Percentiles rank a stretch among this genome's conserved stretches.
Evolutionary conservation across 345 rosid genomes (phyloP).

Genomic region (Eucalyptus sp.): DNA sequence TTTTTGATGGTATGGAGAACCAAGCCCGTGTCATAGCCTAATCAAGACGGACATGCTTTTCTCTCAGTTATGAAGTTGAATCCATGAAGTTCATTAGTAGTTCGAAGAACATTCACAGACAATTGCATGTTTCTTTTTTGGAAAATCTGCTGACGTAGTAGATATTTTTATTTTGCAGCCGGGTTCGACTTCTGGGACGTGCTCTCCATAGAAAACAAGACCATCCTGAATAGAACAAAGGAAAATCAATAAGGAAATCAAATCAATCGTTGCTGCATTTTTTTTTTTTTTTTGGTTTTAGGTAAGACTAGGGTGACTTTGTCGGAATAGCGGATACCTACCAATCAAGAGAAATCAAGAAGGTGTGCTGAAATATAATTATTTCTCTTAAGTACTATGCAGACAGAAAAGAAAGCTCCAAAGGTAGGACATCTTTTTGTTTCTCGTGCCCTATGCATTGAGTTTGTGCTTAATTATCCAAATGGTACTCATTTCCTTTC

Average conservation of each 20-base stretch:
- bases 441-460: background rate
- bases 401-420: background rate
- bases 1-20: background rate
- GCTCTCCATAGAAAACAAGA: slow-evolving; percentile 1
- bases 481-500: background rate
- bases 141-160: background rate
- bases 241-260: background rate
- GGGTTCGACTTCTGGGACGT: slow-evolving; percentile 30
- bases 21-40: background rate
- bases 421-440: background rate
- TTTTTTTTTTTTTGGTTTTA: background rate
- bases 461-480: background rate
- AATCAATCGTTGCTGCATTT: background rate
- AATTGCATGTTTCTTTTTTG: background rate
- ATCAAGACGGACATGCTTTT: background rate
- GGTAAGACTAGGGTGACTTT: background rate
- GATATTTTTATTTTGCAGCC: slow-evolving; percentile 7
- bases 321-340: background rate
- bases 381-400: background rate
- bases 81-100: background rate
- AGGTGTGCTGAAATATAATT: background rate
- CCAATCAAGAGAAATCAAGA: background rate
- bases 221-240: background rate
- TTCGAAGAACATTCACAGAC: background rate
- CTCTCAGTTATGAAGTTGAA: background rate